Evolutionary conservation across 73 alveolate species (phyloP), one percentile per base, ranked within the genome.

Genomic region (Paramecium sexaurelia): DNA sequence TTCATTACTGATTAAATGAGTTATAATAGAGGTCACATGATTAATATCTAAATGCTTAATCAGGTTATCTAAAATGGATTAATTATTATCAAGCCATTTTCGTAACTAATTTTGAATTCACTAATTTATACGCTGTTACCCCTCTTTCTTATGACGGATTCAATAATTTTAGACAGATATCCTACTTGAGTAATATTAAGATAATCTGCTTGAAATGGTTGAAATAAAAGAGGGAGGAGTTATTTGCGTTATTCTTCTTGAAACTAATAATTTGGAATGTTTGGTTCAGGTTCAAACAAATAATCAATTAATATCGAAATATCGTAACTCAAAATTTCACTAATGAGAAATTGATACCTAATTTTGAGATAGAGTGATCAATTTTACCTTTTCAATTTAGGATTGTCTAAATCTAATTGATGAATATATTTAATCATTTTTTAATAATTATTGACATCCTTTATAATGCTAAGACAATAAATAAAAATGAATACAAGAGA

Each of bases 241-340:
- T 20, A 9, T 36, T 73, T 1, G 7, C 66, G 55, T 33, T 33
- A 20, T 33, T 27, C 37, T 73, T 73, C 61, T 36, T 73, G 56
- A 27, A 22, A 15, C 15, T 73, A 1, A 36, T 33, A 73, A 73
- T 73, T 39, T 27, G 87, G 55, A 36, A 73, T 39, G 26, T 39
- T 73, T 17, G 19, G 36, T 24, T 73, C 87, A 13, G 87, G 66
- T 73, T 69, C 87, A n/a, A 73, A 73, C 15, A 73, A 36, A 32
- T 73, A 73, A 19, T 73, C 87, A 36, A 73, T 11, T 27, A 73
- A 39, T 11, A 73, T 73, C 13, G 55, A 36, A 5, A 9, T 32
- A 39, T 73, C 87, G 26, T 32, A 33, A 36, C 35, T 36, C 55
- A 73, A 73, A 20, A 73, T 39, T 73, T 73, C 61, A 73, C 87